These are phyloP conservation scores for Aspergillus kassunensis DNA, from an alignment of 495 filamentous ascomycete genomes.

Conservation along the genomic window DNA sequence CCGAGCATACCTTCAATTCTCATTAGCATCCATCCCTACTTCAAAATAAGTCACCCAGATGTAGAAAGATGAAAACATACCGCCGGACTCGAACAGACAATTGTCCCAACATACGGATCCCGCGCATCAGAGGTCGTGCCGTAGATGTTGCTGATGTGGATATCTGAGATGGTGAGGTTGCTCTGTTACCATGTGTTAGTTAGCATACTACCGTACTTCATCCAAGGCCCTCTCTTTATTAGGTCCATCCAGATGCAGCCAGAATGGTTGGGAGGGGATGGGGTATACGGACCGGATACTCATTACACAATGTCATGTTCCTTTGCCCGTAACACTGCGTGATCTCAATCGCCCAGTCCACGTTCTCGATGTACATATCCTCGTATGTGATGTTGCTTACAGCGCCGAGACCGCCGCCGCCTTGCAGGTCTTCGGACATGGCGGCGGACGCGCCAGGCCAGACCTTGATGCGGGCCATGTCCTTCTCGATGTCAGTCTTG, in stretches of 20 bases:
- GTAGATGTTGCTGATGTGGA: conserved; percentile 50
- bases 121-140: conserved; percentile 51
- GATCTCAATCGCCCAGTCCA: conserved; percentile 62
- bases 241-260: background rate
- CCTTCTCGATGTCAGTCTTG: conserved; percentile 23
- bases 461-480: conserved; percentile 69
- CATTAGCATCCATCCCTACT: too few species aligned
- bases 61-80: conserved; percentile 21
- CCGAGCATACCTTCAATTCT: conserved; percentile 41
- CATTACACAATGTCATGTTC: conserved; percentile 57
- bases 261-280: background rate
- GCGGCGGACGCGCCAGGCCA: conserved; percentile 55
- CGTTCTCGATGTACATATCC: conserved; percentile 51
- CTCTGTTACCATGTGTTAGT: conserved; percentile 27
- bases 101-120: conserved; percentile 47
- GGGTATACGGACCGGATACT: conserved; percentile 44
- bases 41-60: too few species aligned
- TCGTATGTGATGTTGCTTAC: conserved; percentile 58
- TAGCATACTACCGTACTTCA: too few species aligned
- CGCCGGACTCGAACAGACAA: conserved; percentile 53
- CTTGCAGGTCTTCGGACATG: conserved; percentile 54
- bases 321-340: conserved; percentile 64
- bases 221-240: too few species aligned
- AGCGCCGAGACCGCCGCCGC: conserved; percentile 53
- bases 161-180: conserved; percentile 54